Evolutionary conservation across 163 green algal species (phyloP).

Genomic region (Dunaliella salina): DNA sequence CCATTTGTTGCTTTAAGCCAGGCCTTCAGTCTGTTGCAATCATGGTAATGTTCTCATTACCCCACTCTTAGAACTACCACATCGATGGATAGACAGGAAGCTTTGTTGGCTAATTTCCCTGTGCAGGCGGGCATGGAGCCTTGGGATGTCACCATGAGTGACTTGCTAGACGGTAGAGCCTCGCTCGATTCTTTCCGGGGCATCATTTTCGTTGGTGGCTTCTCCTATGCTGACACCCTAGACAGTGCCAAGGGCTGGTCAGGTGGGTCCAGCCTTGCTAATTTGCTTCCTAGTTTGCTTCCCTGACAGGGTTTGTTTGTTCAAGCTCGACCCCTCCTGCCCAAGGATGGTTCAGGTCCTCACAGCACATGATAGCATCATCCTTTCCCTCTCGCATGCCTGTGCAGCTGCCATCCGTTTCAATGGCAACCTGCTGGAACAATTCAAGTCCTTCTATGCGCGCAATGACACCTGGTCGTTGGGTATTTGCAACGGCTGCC

Average conservation of each 20-base stretch:
- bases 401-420: conserved; percentile 81
- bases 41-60: too few relatives aligned
- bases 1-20: too few relatives aligned
- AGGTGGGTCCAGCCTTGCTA: not conserved
- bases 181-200: conserved; percentile 82
- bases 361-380: too few relatives aligned
- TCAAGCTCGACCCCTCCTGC: too few relatives aligned
- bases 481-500: conserved; percentile 97
- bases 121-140: conserved; percentile 80
- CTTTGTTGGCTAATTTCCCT: not conserved
- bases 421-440: conserved; percentile 72
- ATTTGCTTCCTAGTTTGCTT: too few relatives aligned
- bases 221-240: conserved; percentile 96
- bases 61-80: too few relatives aligned
- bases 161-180: conserved; percentile 77
- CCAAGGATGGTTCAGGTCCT: too few relatives aligned
- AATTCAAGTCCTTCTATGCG: conserved; percentile 85
- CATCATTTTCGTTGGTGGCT: conserved; percentile 95
- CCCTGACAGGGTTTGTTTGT: too few relatives aligned
- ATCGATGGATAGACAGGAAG: too few relatives aligned
- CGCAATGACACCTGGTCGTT: conserved; percentile 91
- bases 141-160: conserved; percentile 96
- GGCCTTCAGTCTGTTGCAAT: too few relatives aligned
- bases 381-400: too few relatives aligned
- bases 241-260: conserved; percentile 97